These are phyloP conservation scores for Chytriomyces confervae DNA, from an alignment of 192 early-diverging fungal species.

Conservation along the genomic window DNA sequence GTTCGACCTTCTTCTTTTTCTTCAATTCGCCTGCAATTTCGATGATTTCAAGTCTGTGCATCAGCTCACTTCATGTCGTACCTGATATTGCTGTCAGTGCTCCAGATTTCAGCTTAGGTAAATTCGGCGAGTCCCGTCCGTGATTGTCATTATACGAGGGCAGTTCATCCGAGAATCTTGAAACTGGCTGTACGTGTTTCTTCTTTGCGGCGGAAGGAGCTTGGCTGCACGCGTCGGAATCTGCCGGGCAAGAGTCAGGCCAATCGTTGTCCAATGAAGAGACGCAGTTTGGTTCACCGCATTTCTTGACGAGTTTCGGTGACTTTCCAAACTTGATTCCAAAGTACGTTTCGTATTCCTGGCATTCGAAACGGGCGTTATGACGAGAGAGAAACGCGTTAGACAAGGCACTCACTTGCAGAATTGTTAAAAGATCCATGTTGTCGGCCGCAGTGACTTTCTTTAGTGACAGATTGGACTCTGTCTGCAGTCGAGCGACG, in stretches of 20 bases:
- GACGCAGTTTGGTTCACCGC: neutral
- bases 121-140: neutral
- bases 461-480: constrained; percentile 49
- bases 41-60: neutral
- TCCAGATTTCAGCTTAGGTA: constrained; percentile 14
- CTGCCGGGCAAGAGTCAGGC: neutral
- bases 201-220: neutral
- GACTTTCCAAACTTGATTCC: constrained; percentile 58
- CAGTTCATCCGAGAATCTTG: constrained; percentile 12
- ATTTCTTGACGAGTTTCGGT: constrained; percentile 52
- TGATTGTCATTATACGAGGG: constrained; percentile 2
- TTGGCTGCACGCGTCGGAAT: neutral
- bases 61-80: too few species aligned
- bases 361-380: neutral
- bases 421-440: constrained; percentile 56
- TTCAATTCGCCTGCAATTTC: neutral
- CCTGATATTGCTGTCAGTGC: neutral
- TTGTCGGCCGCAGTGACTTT: constrained; percentile 60
- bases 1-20: constrained; percentile 1
- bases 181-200: neutral
- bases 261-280: neutral
- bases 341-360: constrained; percentile 64
- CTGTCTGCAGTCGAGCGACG: constrained; percentile 49
- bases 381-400: neutral
- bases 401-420: constrained; percentile 45